Evolutionary conservation across 1,139 yeast species (phyloP), one percentile per base, ranked within the genome.

Genomic region (Blastobotrys buckinghamii): DNA sequence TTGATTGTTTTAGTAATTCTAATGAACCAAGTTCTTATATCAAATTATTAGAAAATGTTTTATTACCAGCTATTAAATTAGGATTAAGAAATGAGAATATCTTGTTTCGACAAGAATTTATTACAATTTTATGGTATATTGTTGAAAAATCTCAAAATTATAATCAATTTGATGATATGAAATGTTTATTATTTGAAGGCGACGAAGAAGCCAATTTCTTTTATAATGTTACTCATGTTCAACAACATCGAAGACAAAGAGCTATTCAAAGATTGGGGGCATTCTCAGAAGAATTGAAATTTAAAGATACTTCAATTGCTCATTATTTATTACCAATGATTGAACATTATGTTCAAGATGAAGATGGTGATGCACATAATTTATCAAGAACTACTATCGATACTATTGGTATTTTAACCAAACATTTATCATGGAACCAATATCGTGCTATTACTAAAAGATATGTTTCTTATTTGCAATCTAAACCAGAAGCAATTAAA

Each of bases 161-260:
- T 55, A 69, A 71, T 10, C 86, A 77, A 2, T 70, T 88, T 41
- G 71, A 72, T 24, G 95, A 86, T 57, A 75, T 89, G 90, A 76
- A 77, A 51, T 73, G 78, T 1, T 70, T 92, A 44, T 68, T 84
- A 1, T 76, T 73, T 57, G 75, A 75, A 44, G 82, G 81, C 39
- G 95, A 88, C 59, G 95, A 84, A 42, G 96, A 88, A 59, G 84
- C 89, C 1, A 82, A 87, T 63, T 89, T 92, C 62, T 92, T 92
- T 70, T 70, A 73, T 50, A 89, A 89, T 60, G 74, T 94, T 39
- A 77, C 77, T 53, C 97, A 92, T 63, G 81, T 92, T 45, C 98
- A 94, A 68, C 63, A 84, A 20, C 90, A 84, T 60, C 79, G 95
- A 67, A 83, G 97, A 59, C 89, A 84, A 63, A 76, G 88, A 59